Percentiles rank a stretch among this genome's conserved stretches.
These are phyloP conservation scores for Yamadazyma insecticola DNA, from an alignment of 805 yeast genomes.

Conservation along the genomic window DNA sequence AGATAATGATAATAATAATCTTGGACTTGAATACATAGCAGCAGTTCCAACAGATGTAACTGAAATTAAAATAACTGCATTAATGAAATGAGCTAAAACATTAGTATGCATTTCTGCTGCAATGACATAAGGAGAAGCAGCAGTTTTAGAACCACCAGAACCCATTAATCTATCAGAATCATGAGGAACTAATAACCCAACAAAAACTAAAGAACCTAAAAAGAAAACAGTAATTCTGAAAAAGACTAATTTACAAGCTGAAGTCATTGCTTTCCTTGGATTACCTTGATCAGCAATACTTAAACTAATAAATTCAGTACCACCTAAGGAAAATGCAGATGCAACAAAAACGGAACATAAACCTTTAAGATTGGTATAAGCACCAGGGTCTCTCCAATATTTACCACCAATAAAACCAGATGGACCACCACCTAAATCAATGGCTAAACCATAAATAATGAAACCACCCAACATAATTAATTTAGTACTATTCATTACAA, in stretches of 20 bases:
- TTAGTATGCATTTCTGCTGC: conserved; percentile 37
- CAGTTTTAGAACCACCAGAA: conserved; percentile 23
- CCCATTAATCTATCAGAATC: conserved; percentile 32
- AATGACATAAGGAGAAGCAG: conserved; percentile 40
- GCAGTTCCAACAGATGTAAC: conserved; percentile 41
- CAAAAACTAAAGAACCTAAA: conserved; percentile 36
- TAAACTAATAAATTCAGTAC: conserved; percentile 36
- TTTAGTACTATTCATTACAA: conserved; percentile 33
- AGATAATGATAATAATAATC: conserved; percentile 39
- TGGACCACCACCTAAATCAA: conserved; percentile 35
- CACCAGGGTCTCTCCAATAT: conserved; percentile 39
- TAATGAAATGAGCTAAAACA: conserved; percentile 38
- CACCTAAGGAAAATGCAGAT: conserved; percentile 38
- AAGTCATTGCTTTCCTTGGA: conserved; percentile 36
- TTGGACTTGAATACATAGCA: conserved; percentile 38
- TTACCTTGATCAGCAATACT: conserved; percentile 35
- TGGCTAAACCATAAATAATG: conserved; percentile 36
- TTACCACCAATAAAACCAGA: conserved; percentile 37
- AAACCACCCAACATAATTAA: conserved; percentile 35
- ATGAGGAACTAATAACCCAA: conserved; percentile 37
- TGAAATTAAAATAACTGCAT: conserved; percentile 36
- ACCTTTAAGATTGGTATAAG: conserved; percentile 35
- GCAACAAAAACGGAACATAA: conserved; percentile 35
- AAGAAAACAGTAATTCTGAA: conserved; percentile 34
- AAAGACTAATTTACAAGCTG: conserved; percentile 38